phyloP scores from a whole-genome alignment of 2,329 filamentous ascomycete species.

The Alternaria infectoria region DNA sequence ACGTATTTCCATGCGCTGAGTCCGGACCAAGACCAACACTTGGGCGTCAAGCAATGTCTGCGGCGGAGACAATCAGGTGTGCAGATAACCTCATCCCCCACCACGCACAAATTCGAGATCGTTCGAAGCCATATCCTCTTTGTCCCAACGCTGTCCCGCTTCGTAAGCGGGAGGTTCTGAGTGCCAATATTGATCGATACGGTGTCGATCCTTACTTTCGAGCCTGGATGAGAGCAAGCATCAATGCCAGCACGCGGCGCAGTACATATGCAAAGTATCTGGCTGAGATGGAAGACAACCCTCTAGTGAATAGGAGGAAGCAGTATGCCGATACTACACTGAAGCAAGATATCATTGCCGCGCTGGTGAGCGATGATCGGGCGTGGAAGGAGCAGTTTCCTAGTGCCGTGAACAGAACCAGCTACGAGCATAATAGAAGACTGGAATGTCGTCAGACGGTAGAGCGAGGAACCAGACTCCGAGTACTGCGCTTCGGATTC shows the following conservation, averaged over 20 bases:
- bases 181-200: conserved; percentile 25
- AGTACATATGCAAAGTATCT: conserved; percentile 33
- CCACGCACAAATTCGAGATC: conserved; percentile 20
- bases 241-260: conserved; percentile 27
- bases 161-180: conserved; percentile 25
- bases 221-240: conserved; percentile 31
- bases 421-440: conserved; percentile 34
- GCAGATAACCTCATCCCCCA: background rate
- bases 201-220: conserved; percentile 34
- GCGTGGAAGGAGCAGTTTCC: conserved; percentile 19
- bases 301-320: conserved; percentile 29
- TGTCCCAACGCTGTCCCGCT: conserved; percentile 35
- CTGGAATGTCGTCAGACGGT: conserved; percentile 31
- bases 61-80: background rate
- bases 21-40: conserved; percentile 6
- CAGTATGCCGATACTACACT: conserved; percentile 18
- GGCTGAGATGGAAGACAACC: conserved; percentile 32
- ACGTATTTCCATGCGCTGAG: conserved; percentile 15
- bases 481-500: conserved; percentile 30
- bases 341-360: conserved; percentile 3
- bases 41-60: conserved; percentile 12
- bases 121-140: conserved; percentile 26
- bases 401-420: conserved; percentile 20
- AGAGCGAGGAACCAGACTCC: conserved; percentile 26
- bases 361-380: conserved; percentile 9